A percentile compares a stretch with the other conserved stretches of the same genome.
Evolutionary conservation across 2,329 filamentous ascomycete genomes (phyloP).

Genomic region (Neocucurbitaria cava): DNA sequence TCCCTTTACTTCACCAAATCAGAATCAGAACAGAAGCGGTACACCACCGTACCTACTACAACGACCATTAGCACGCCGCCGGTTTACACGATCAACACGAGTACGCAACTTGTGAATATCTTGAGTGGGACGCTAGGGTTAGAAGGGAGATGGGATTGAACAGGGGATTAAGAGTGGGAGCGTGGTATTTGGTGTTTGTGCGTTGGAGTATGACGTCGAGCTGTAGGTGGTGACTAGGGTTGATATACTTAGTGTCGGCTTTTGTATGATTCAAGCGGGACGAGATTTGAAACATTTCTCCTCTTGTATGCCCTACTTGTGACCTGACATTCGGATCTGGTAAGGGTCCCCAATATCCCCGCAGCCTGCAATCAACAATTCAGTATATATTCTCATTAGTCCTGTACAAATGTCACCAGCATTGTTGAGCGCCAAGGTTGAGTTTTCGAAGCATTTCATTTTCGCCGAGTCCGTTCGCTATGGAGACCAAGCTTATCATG

Average conservation of each 20-base stretch:
- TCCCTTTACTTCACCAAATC: no score
- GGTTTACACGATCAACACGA: background rate
- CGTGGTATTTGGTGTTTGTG: background rate
- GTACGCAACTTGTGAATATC: background rate
- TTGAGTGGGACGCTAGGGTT: background rate
- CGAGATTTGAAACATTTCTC: background rate
- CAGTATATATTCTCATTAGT: background rate
- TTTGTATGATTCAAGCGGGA: no score
- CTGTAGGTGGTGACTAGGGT: no score
- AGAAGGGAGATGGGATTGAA: background rate
- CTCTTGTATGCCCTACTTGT: background rate
- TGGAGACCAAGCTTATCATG: constrained; percentile 20
- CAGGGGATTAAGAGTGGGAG: background rate
- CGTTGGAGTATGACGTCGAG: background rate
- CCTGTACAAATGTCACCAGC: background rate
- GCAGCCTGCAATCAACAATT: no score
- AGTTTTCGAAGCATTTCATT: constrained; percentile 29
- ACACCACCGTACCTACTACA: background rate
- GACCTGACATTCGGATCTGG: background rate
- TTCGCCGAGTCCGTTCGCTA: constrained; percentile 15
- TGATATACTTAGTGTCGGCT: no score
- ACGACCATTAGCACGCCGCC: background rate
- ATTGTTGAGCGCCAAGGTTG: background rate
- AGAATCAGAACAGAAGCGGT: no score
- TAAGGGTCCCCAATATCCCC: no score